phyloP scores from a whole-genome alignment of 2,329 filamentous ascomycete genomes.

The Trichophyton mentagrophytes region DNA sequence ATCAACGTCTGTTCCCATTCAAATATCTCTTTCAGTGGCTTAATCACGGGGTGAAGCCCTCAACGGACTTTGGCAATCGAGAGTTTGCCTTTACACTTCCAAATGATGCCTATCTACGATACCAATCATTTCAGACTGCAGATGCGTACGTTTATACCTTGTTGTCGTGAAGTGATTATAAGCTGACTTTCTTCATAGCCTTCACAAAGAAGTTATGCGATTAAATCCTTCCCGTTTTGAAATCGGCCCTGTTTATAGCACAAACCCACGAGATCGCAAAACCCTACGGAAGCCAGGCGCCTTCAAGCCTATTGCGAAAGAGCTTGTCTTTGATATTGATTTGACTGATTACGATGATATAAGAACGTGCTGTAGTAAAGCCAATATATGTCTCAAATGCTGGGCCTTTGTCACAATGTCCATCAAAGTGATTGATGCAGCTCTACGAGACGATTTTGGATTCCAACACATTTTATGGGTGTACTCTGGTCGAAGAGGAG shows the following conservation, averaged over 20 bases:
- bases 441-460: constrained; percentile 84
- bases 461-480: constrained; percentile 98
- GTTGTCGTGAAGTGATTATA: neutral
- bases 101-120: constrained; percentile 83
- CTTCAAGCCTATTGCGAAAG: constrained; percentile 80
- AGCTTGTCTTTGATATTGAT: constrained; percentile 98
- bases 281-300: constrained; percentile 64
- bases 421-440: constrained; percentile 80
- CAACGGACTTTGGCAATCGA: constrained; percentile 78
- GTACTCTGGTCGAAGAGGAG: constrained; percentile 90
- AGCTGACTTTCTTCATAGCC: constrained; percentile 31
- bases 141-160: constrained; percentile 40
- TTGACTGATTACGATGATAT: constrained; percentile 98
- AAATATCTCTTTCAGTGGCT: constrained; percentile 94
- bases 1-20: constrained; percentile 91
- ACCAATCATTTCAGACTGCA: constrained; percentile 62
- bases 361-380: constrained; percentile 84
- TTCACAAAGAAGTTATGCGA: constrained; percentile 81
- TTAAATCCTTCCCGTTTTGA: constrained; percentile 90
- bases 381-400: constrained; percentile 86
- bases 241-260: constrained; percentile 92
- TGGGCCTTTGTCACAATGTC: constrained; percentile 98
- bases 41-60: constrained; percentile 78
- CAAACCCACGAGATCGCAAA: constrained; percentile 89
- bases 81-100: constrained; percentile 95